Evolutionary conservation across 345 rosid genomes (phyloP).

Genomic region (Gossypium stocksii): DNA sequence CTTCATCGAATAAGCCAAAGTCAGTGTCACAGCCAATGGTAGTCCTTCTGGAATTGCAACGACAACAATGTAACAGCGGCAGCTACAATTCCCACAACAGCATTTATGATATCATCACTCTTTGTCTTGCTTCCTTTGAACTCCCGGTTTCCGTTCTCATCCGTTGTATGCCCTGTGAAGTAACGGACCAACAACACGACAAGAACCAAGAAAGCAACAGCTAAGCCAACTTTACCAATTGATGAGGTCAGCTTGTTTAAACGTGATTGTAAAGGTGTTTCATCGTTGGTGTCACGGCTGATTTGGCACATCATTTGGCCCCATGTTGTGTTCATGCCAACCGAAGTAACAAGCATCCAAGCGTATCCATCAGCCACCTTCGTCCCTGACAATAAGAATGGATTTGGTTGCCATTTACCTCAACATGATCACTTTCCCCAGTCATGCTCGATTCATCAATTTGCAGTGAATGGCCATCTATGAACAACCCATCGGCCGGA

Average conservation of each 20-base stretch:
- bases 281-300: not conserved
- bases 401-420: not conserved
- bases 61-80: slow-evolving; percentile 7
- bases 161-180: slow-evolving; percentile 1
- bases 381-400: not conserved
- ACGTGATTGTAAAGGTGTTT: slow-evolving; percentile 1
- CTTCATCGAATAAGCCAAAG: slow-evolving; percentile 11
- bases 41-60: slow-evolving; percentile 6
- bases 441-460: slow-evolving; percentile 11
- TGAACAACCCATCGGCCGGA: slow-evolving; percentile 10
- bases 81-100: slow-evolving; percentile 11
- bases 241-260: slow-evolving; percentile 1
- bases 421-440: slow-evolving; percentile 8
- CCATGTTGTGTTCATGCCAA: slow-evolving; percentile 10
- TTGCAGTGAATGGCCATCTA: not conserved
- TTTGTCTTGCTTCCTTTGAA: not conserved
- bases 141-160: not conserved
- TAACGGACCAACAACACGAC: slow-evolving; percentile 9
- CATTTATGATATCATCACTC: not conserved
- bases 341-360: not conserved
- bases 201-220: slow-evolving; percentile 1
- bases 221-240: not conserved
- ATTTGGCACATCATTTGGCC: slow-evolving; percentile 4
- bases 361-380: slow-evolving; percentile 4
- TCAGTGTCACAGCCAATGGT: slow-evolving; percentile 2